Percentiles rank a stretch among this genome's conserved stretches.
Evolutionary conservation across 2,329 filamentous ascomycete genomes (phyloP).

Genomic region (Beauveria caledonica): DNA sequence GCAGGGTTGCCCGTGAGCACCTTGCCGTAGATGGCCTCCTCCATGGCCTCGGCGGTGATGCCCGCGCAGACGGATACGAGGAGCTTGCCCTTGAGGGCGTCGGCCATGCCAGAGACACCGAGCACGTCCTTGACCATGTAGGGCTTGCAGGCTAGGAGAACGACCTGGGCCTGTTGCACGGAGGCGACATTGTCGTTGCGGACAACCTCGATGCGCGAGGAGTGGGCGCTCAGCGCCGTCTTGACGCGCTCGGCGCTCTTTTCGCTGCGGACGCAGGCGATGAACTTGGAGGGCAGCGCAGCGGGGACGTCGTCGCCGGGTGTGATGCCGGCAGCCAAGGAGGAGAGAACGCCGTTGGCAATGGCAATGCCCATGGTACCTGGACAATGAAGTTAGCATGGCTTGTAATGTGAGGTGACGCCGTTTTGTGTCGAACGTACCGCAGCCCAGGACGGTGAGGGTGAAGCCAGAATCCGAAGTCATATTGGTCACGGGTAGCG

Average conservation of each 20-base stretch:
- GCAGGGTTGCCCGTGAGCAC: conserved; percentile 38
- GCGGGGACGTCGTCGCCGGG: conserved; percentile 41
- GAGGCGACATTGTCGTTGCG: conserved; percentile 65
- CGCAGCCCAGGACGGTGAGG: conserved; percentile 74
- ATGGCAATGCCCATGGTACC: conserved; percentile 83
- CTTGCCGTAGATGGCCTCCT: conserved; percentile 51
- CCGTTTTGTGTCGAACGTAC: conserved; percentile 36
- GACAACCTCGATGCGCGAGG: conserved; percentile 54
- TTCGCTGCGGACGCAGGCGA: conserved; percentile 69
- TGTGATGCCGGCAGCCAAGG: conserved; percentile 46
- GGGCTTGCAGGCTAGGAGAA: conserved; percentile 76
- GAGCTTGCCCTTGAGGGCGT: conserved; percentile 70
- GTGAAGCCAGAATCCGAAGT: conserved; percentile 40
- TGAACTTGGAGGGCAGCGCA: conserved; percentile 64
- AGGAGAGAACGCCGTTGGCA: conserved; percentile 68
- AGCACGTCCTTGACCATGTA: conserved; percentile 64
- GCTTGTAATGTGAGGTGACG: neutral
- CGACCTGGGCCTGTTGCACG: conserved; percentile 59
- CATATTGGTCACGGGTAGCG: conserved; percentile 9
- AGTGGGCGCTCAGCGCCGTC: conserved; percentile 55
- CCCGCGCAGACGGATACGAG: conserved; percentile 77
- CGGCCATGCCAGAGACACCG: conserved; percentile 55
- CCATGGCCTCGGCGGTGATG: conserved; percentile 61
- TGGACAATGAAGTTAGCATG: conserved; percentile 25
- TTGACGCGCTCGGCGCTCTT: conserved; percentile 62